phyloP scores from a whole-genome alignment of 2,329 filamentous ascomycete genomes.

The Claviceps cyperi region DNA sequence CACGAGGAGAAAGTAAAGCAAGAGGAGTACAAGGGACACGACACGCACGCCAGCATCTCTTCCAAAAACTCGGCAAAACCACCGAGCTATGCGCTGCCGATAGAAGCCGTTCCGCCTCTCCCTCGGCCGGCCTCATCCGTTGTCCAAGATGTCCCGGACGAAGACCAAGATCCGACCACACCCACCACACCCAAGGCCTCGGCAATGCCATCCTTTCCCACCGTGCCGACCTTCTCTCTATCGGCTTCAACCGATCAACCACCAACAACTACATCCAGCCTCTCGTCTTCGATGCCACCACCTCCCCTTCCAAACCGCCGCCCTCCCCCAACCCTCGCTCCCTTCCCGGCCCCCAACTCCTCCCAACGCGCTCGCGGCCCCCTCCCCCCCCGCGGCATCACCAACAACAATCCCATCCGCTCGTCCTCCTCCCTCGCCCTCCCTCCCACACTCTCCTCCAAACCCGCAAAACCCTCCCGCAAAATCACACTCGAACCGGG shows the following conservation, averaged over 20 bases:
- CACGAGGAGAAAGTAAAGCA: too few relatives aligned
- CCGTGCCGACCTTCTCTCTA: slow-evolving; percentile 33
- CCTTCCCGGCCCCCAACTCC: slow-evolving; percentile 38
- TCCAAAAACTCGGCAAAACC: not conserved
- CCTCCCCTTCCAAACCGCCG: slow-evolving; percentile 14
- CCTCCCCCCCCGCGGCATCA: slow-evolving; percentile 24
- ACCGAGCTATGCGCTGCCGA: slow-evolving; percentile 11
- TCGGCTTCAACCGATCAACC: slow-evolving; percentile 6
- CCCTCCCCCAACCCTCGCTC: slow-evolving; percentile 21
- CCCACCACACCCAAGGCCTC: slow-evolving; percentile 38
- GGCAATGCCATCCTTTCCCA: slow-evolving; percentile 10
- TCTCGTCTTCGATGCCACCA: slow-evolving; percentile 12
- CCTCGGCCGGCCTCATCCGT: slow-evolving; percentile 9
- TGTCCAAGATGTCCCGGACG: slow-evolving; percentile 10
- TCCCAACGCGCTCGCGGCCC: slow-evolving; percentile 33
- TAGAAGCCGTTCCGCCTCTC: slow-evolving; percentile 20
- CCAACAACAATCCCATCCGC: slow-evolving; percentile 6
- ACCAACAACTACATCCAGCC: slow-evolving; percentile 2
- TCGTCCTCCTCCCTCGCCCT: slow-evolving; percentile 34
- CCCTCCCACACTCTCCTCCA: slow-evolving; percentile 37
- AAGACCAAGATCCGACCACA: slow-evolving; percentile 14
- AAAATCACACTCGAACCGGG: slow-evolving; percentile 78
- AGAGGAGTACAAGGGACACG: too few relatives aligned
- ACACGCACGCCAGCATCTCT: not conserved
- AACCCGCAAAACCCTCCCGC: slow-evolving; percentile 41